phyloP scores from a whole-genome alignment of 2,329 filamentous ascomycete species.

The Beauveria brongniartii region DNA sequence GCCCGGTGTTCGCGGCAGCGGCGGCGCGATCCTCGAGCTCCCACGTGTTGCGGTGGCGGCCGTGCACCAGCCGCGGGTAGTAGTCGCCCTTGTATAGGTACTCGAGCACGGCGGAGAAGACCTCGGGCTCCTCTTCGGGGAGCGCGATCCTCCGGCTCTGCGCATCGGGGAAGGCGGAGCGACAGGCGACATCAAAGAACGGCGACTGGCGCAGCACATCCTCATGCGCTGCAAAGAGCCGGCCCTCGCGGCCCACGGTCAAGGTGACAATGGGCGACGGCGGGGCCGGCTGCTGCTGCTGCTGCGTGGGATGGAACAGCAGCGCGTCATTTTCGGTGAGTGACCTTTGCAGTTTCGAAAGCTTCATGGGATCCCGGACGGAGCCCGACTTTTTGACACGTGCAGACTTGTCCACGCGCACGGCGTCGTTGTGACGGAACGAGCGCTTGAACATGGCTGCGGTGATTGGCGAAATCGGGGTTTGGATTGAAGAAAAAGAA shows the following conservation, averaged over 20 bases:
- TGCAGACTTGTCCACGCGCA: slow-evolving; percentile 76
- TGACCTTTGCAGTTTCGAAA: slow-evolving; percentile 79
- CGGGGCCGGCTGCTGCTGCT: slow-evolving; percentile 17
- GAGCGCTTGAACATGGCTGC: slow-evolving; percentile 84
- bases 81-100: slow-evolving; percentile 97
- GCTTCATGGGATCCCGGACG: slow-evolving; percentile 66
- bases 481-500: slow-evolving; percentile 13
- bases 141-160: slow-evolving; percentile 72
- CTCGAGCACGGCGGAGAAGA: slow-evolving; percentile 89
- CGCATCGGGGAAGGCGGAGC: slow-evolving; percentile 63
- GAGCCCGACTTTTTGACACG: slow-evolving; percentile 60
- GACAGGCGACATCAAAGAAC: slow-evolving; percentile 68
- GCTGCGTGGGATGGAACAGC: slow-evolving; percentile 2
- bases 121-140: slow-evolving; percentile 73
- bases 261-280: slow-evolving; percentile 76
- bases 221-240: slow-evolving; percentile 91
- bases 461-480: slow-evolving; percentile 18
- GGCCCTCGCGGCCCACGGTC: slow-evolving; percentile 73
- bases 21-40: slow-evolving; percentile 63
- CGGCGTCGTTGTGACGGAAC: slow-evolving; percentile 65
- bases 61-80: slow-evolving; percentile 79
- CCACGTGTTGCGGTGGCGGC: slow-evolving; percentile 81
- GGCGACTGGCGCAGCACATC: slow-evolving; percentile 81
- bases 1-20: slow-evolving; percentile 30
- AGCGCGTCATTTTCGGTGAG: slow-evolving; percentile 48